Base-by-base conservation (phyloP, 768 basidiomycete species). In the Boletus barrowsii region DNA sequence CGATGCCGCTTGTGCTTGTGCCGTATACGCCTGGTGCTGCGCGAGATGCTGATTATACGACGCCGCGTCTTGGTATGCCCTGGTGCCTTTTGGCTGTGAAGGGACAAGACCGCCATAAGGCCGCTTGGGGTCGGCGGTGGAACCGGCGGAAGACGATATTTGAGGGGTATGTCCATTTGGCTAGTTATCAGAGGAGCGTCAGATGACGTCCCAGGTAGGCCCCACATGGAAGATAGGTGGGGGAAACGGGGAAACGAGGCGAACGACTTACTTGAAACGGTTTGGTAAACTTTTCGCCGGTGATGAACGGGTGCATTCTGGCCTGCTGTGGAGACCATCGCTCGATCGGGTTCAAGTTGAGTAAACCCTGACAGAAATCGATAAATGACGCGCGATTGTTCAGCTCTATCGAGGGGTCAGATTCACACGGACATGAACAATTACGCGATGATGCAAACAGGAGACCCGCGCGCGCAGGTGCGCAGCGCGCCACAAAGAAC, bases 291-390 rank as follows among this genome's bases (percentile, higher is more conserved):
- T 94, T 95, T 73, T 98, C 97, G 48, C 96, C 96, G 6, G 94
- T 97, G 62, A 99, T 97, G 73, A 98, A 99, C 3, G 97, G 97
- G 70, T 99, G 97, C 65, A 90, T 75, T 47, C 88, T 80, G 37
- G 97, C 97, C 72, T 99, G 95, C 66, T 97, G 93, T 24, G 97
- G 96, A 11, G 95, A 88, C 97, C 97, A 99, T 51, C 97, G 82
- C 54, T 92, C 89, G 51, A 96, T 85, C 17, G 97, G 96, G 66
- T 98, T 93, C 74, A 99, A 75, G 68, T 97, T 88, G 56, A 99
- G 79, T 20, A 98, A 78, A 33, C 97, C 97, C 69, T 90, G 86
- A 53, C 94, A 96, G 72, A 99, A 98, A 73, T 99, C 95, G 72
- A 98, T 92, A 74, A 99, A 98, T 14, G 96, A 89, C 45, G 90